Evolutionary conservation across 176 grass and related monocot species (phyloP).

Genomic region (Musa troglodytarum): DNA sequence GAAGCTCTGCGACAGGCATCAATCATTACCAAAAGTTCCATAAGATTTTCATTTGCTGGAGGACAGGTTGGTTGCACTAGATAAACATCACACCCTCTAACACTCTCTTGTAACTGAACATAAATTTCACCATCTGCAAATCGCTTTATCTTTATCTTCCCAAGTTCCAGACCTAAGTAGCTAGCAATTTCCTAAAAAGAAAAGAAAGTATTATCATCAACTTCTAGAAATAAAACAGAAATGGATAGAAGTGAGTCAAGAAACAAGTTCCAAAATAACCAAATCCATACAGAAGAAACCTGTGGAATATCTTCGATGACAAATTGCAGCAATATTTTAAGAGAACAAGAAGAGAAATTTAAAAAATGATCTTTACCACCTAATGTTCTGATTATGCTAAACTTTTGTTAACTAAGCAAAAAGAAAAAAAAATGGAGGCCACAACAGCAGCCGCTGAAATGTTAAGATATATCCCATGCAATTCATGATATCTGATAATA

Average conservation of each 20-base stretch:
- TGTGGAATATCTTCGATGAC: neutral
- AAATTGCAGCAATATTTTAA: neutral
- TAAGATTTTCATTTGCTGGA: conserved; percentile 97
- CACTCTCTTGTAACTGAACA: conserved; percentile 97
- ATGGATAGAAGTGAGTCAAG: neutral
- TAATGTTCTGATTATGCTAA: neutral
- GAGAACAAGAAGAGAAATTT: neutral
- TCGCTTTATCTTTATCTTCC: conserved; percentile 89
- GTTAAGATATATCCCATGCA: neutral
- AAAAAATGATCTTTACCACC: neutral
- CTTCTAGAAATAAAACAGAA: neutral
- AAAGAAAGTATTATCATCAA: neutral
- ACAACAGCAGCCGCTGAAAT: neutral
- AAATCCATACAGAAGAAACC: neutral
- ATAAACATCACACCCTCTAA: conserved; percentile 91
- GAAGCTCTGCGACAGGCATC: conserved; percentile 98
- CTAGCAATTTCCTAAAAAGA: conserved; percentile 83
- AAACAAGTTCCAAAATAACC: neutral
- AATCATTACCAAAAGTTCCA: conserved; percentile 95
- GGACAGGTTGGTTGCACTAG: conserved; percentile 88
- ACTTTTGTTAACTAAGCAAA: neutral
- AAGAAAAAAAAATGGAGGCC: neutral
- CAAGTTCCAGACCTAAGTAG: conserved; percentile 92
- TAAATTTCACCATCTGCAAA: conserved; percentile 97
- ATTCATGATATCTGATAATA: neutral